Evolutionary conservation across 2,329 filamentous ascomycete species (phyloP).

Genomic region (Phyllosticta citrichinensis): DNA sequence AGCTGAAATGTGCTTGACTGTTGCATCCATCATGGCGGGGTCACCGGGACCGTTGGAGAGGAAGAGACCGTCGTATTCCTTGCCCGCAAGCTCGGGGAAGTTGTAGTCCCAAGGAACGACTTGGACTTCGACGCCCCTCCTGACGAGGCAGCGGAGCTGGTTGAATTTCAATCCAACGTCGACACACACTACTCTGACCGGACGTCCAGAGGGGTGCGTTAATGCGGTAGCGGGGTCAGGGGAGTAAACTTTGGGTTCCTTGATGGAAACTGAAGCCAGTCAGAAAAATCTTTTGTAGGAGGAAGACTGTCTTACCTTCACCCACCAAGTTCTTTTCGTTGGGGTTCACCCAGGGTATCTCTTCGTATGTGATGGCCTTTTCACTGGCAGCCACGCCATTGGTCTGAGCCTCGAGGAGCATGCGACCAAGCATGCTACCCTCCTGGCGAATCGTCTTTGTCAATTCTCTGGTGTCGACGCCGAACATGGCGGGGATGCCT

Average conservation of each 20-base stretch:
- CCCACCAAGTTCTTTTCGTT: slow-evolving; percentile 88
- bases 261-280: slow-evolving; percentile 64
- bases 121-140: slow-evolving; percentile 83
- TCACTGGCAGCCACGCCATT: slow-evolving; percentile 28
- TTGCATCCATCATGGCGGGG: slow-evolving; percentile 71
- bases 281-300: not conserved
- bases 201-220: slow-evolving; percentile 79
- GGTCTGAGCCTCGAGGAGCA: slow-evolving; percentile 36
- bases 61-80: slow-evolving; percentile 92
- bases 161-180: slow-evolving; percentile 99
- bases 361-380: slow-evolving; percentile 52
- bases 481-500: slow-evolving; percentile 85
- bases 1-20: slow-evolving; percentile 67
- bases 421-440: slow-evolving; percentile 90
- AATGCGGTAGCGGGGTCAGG: slow-evolving; percentile 62
- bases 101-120: slow-evolving; percentile 96
- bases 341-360: slow-evolving; percentile 80
- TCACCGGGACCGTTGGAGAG: slow-evolving; percentile 97
- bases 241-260: slow-evolving; percentile 74
- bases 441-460: slow-evolving; percentile 91
- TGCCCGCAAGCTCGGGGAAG: slow-evolving; percentile 63
- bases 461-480: slow-evolving; percentile 83
- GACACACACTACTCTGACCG: slow-evolving; percentile 79
- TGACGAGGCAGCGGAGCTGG: slow-evolving; percentile 86
- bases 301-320: slow-evolving; percentile 58